These are phyloP conservation scores for Schizophyllum commune DNA, from an alignment of 1,284 basidiomycete genomes.

Conservation along the genomic window DNA sequence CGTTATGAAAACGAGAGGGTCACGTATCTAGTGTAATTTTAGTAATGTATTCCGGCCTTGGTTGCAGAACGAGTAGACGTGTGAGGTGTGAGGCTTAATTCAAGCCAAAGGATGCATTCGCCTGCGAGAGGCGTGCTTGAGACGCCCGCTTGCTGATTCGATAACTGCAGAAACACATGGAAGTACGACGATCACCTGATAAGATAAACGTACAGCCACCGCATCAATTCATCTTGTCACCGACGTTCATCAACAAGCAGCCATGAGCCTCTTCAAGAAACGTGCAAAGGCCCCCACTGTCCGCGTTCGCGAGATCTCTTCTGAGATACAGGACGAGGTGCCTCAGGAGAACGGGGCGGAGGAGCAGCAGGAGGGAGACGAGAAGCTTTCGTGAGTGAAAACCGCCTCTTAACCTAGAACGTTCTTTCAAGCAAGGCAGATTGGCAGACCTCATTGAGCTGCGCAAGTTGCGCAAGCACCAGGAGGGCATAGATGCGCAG, in stretches of 20 bases:
- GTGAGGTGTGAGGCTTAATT: too few relatives aligned
- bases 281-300: background rate
- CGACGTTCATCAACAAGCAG: too few relatives aligned
- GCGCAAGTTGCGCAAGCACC: constrained; percentile 66
- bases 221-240: background rate
- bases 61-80: too few relatives aligned
- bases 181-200: background rate
- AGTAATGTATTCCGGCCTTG: background rate
- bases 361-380: background rate
- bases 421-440: background rate
- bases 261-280: background rate
- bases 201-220: background rate
- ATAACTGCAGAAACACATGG: too few relatives aligned
- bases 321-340: background rate
- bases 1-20: background rate
- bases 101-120: too few relatives aligned
- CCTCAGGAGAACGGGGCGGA: background rate
- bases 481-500: constrained; percentile 81
- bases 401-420: background rate
- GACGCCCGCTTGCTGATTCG: too few relatives aligned
- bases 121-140: too few relatives aligned
- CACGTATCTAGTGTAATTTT: background rate
- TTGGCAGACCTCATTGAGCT: constrained; percentile 75
- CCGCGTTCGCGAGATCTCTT: background rate
- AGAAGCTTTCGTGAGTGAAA: background rate